Evolutionary conservation across 345 rosid species (phyloP).

Genomic region (Salix exigua): DNA sequence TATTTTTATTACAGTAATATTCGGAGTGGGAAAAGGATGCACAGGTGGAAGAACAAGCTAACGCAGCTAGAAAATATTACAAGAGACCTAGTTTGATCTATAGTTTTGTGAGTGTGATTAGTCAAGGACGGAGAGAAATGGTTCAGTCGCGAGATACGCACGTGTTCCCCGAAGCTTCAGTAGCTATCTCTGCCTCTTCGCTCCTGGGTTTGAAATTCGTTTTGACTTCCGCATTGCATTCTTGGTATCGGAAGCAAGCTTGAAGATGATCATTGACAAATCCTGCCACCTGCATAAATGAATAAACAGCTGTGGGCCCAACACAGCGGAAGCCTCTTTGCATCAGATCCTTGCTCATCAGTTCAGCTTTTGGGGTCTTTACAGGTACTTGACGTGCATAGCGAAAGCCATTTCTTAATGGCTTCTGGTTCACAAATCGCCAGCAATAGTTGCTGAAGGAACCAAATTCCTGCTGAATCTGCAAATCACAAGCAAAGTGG

Average conservation of each 20-base stretch:
- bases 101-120: constrained; percentile 12
- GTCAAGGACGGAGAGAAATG: constrained; percentile 12
- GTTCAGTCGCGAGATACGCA: constrained; percentile 24
- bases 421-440: constrained; percentile 64
- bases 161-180: constrained; percentile 22
- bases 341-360: constrained; percentile 87
- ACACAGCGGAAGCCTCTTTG: constrained; percentile 86
- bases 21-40: constrained; percentile 25
- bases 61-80: constrained; percentile 9
- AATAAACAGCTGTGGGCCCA: constrained; percentile 82
- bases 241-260: constrained; percentile 68
- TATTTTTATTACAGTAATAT: background rate
- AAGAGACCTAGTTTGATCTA: constrained; percentile 11
- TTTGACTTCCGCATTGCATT: constrained; percentile 34
- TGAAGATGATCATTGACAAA: constrained; percentile 76
- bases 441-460: constrained; percentile 79
- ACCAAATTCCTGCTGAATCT: constrained; percentile 79
- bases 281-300: constrained; percentile 84
- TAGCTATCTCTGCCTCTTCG: constrained; percentile 20
- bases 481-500: constrained; percentile 24
- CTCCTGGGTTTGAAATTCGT: constrained; percentile 25
- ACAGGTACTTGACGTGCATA: constrained; percentile 77
- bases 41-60: constrained; percentile 15
- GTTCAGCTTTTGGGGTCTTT: constrained; percentile 84
- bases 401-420: constrained; percentile 62